Evolutionary conservation across 768 basidiomycete species (phyloP).

Genomic region (Suillus americanus): DNA sequence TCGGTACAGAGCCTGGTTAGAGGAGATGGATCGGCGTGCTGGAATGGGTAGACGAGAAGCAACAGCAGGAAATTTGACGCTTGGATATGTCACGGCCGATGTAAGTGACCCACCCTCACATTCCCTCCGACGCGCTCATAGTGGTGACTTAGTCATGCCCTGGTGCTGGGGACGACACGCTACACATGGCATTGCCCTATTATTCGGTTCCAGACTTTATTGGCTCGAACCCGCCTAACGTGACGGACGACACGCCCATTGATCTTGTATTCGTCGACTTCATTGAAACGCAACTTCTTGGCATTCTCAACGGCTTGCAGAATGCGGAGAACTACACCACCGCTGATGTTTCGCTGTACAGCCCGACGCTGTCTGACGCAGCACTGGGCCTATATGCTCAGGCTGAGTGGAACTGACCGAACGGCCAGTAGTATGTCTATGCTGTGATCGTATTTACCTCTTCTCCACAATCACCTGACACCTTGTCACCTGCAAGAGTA

Average conservation of each 20-base stretch:
- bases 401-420: conserved; percentile 27
- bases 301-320: conserved; percentile 58
- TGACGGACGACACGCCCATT: conserved; percentile 48
- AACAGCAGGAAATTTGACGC: conserved; percentile 52
- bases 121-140: not conserved
- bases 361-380: conserved; percentile 39
- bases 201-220: conserved; percentile 58
- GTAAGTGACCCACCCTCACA: conserved; percentile 35
- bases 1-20: conserved; percentile 56
- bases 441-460: not conserved
- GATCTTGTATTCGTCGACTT: conserved; percentile 81
- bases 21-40: conserved; percentile 47
- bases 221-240: conserved; percentile 50
- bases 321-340: conserved; percentile 46
- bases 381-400: conserved; percentile 42
- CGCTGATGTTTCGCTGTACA: conserved; percentile 56
- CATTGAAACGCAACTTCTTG: conserved; percentile 51
- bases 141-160: conserved; percentile 54
- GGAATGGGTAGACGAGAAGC: conserved; percentile 35
- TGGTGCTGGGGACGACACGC: conserved; percentile 72
- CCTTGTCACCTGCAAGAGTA: too few species aligned
- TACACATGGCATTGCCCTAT: conserved; percentile 61
- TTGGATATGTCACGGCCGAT: conserved; percentile 76
- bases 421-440: not conserved
- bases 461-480: not conserved